Conservation (phyloP, 1,139 yeast genomes). For the Saccharomyces hybrid region DNA sequence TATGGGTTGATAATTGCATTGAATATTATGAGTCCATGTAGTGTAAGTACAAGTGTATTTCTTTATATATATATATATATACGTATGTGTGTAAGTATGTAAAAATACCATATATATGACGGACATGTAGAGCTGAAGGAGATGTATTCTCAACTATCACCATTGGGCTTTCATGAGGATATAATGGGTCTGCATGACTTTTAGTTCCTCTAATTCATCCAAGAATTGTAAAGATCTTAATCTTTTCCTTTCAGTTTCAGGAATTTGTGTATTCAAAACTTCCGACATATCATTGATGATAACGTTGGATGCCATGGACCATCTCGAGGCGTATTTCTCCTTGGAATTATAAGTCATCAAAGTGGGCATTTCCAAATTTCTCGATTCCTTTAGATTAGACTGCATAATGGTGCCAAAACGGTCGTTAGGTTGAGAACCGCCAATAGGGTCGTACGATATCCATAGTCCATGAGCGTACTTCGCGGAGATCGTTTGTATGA, state of each 20-base stretch:
- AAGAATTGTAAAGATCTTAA: conserved; percentile 62
- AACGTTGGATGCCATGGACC: conserved; percentile 29
- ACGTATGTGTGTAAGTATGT: conserved; percentile 3
- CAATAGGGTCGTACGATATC: conserved; percentile 79
- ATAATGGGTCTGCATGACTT: conserved; percentile 68
- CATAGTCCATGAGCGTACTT: conserved; percentile 37
- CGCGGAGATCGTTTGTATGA: conserved; percentile 37
- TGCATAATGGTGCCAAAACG: conserved; percentile 80
- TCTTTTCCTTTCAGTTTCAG: conserved; percentile 41
- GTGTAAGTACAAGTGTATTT: background rate
- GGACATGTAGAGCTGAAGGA: background rate
- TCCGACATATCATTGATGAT: conserved; percentile 51
- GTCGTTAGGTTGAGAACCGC: conserved; percentile 47
- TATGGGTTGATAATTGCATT: background rate
- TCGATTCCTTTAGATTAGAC: conserved; percentile 48
- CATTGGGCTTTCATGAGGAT: conserved; percentile 42
- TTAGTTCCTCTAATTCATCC: conserved; percentile 85
- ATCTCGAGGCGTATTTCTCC: conserved; percentile 39
- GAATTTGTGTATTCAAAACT: conserved; percentile 54
- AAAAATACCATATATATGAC: background rate
- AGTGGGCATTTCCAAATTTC: conserved; percentile 72
- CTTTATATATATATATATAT: background rate
- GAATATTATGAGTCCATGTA: background rate
- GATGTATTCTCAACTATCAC: conserved; percentile 5
- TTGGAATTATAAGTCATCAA: conserved; percentile 45